These are phyloP conservation scores for Juncus effusus DNA, from an alignment of 176 grass and related monocot species.

Conservation along the genomic window DNA sequence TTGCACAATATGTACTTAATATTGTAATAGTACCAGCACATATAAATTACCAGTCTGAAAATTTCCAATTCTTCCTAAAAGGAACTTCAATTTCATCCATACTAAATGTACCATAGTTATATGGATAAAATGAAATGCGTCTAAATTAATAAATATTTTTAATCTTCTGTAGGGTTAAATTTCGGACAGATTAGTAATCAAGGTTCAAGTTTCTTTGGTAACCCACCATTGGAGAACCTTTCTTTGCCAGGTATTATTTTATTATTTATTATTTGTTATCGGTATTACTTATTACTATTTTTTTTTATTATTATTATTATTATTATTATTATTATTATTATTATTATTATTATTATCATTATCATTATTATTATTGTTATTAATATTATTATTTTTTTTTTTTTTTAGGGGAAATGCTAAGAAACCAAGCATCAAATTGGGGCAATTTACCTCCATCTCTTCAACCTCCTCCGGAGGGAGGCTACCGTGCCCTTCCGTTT, in stretches of 20 bases:
- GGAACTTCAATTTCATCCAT: too few relatives aligned
- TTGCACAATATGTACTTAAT: too few relatives aligned
- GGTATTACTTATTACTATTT: background rate
- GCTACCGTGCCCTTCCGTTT: constrained; percentile 50
- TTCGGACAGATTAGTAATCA: constrained; percentile 1
- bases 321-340: too few relatives aligned
- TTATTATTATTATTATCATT: too few relatives aligned
- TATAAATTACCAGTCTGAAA: too few relatives aligned
- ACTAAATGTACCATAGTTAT: too few relatives aligned
- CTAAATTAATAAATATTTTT: too few relatives aligned
- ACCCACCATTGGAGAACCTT: constrained; percentile 24
- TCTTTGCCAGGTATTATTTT: constrained; percentile 41
- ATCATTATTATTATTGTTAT: too few relatives aligned
- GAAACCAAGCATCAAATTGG: constrained; percentile 35
- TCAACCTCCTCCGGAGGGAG: constrained; percentile 64
- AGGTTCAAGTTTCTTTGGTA: constrained; percentile 34
- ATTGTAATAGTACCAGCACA: too few relatives aligned
- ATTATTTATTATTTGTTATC: constrained; percentile 7
- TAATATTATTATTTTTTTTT: constrained; percentile 1
- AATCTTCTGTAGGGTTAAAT: background rate
- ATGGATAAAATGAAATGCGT: too few relatives aligned
- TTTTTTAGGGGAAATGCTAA: constrained; percentile 42
- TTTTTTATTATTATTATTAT: too few relatives aligned
- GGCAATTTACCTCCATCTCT: constrained; percentile 81
- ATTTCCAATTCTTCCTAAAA: too few relatives aligned